Evolutionary conservation across 106 monocot species (phyloP), one percentile per base, ranked within the genome.

Genomic region (Allium fistulosum): DNA sequence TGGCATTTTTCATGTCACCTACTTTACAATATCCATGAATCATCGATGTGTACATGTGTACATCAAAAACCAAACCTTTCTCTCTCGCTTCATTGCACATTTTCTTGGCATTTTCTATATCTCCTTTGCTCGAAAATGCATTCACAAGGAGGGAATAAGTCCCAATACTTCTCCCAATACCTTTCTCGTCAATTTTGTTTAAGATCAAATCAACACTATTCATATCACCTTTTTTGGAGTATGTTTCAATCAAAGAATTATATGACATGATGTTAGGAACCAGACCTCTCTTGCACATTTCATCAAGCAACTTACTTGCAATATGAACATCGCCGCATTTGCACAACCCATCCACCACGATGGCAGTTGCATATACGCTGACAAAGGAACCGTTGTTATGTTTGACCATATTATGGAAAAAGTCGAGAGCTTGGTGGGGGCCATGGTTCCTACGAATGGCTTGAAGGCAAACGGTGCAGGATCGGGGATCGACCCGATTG

Each of bases 261-360:
- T 84, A 92, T 37, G 79, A 76, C 68, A 80, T 71, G 9, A 83
- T 65, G 55, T 89, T 87, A n/a, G 78, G 72, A 69, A 53, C 37
- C 9, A 76, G 46, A 15, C 80, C 80, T 69, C 65, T 87, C 8
- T 69, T 58, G 47, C 65, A 61, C 89, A 97, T 92, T 90, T 90
- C 92, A 16, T 97, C 97, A 60, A 97, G 26, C 66, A 97, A 26
- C 51, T 80, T n/a, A 3, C 65, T 75, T 6, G 97, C 92, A 45
- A 11, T 17, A 11, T 48, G 15, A 48, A 82, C 53, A 12, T 87
- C 70, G 22, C 92, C 80, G 48, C 48, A 51, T 50, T 84, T 83
- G 69, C 89, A 97, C 68, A 92, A 64, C 6, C 72, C 88, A 45
- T 83, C 78, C 0, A 90, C 72, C 13, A 92, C 78, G 67, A 97